Conservation (phyloP, 2,329 filamentous ascomycete genomes). For the Penicillium frequentans region DNA sequence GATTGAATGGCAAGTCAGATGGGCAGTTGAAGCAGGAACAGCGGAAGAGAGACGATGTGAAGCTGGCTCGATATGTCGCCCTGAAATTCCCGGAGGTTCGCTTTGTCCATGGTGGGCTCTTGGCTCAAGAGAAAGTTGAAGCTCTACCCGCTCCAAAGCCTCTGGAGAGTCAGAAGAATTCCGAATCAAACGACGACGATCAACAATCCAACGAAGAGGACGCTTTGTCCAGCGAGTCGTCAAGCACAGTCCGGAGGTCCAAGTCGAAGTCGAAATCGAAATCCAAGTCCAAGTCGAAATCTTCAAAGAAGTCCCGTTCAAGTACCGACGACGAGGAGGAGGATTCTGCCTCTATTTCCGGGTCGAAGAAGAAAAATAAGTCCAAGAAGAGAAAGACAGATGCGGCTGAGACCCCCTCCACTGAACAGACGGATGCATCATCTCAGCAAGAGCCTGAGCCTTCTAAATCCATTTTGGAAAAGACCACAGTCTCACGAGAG, state of each 20-base stretch:
- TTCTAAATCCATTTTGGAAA: background rate
- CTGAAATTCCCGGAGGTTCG: constrained; percentile 76
- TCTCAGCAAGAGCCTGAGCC: background rate
- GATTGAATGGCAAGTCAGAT: constrained; percentile 84
- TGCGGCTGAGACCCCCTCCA: constrained; percentile 22
- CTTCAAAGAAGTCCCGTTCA: constrained; percentile 19
- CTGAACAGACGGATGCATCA: background rate
- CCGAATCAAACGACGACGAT: constrained; percentile 28
- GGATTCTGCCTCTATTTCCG: constrained; percentile 16
- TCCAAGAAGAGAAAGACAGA: constrained; percentile 36
- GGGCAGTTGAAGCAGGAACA: constrained; percentile 70
- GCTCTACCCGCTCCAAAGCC: constrained; percentile 12
- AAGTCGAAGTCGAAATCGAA: constrained; percentile 19
- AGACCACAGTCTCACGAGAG: constrained; percentile 50
- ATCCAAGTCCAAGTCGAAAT: constrained; percentile 21
- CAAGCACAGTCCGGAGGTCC: constrained; percentile 7
- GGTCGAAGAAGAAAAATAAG: constrained; percentile 33
- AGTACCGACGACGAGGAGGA: constrained; percentile 15
- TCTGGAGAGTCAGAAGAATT: constrained; percentile 57
- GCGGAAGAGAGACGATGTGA: constrained; percentile 66
- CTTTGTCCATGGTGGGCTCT: constrained; percentile 82
- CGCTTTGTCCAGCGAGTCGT: constrained; percentile 12
- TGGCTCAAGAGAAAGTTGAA: constrained; percentile 60
- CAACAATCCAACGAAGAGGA: constrained; percentile 2
- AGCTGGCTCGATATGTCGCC: constrained; percentile 71